Base-by-base conservation (phyloP, 2,329 filamentous ascomycete species). In the Exophiala alcalophila region DNA sequence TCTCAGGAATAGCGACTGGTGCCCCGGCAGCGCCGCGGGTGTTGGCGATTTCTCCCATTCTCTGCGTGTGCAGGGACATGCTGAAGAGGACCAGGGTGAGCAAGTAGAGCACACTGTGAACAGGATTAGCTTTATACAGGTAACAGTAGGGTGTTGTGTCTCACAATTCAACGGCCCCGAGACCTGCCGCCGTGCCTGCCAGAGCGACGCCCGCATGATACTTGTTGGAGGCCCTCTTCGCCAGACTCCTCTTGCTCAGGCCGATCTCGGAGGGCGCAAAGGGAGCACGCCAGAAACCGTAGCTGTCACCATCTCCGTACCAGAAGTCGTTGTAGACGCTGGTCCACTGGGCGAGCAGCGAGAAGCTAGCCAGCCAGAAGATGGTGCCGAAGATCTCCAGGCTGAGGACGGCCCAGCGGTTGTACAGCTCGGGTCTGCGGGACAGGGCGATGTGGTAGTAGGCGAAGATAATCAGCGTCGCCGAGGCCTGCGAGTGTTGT, bases 371-470 rank as follows among this genome's bases (percentile, higher is more conserved):
- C 23, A 56, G 38, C 53, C 53, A 54, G 32, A 52, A 52, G 29
- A 52, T 20, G 3, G 47, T 50, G 3, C 49, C 45, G 18, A 52
- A 41, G 18, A 42, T 40, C 35, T 56, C 53, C 23, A 56, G 46
- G 8, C 23, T 27, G 8, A 56, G 41, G 10, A 56, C 37, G n/a
- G 36, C 51, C 41, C 49, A 54, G 14, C 45, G 45, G 18, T 50
- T 52, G 46, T 56, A 56, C 9, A 54, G 34, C 11, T n/a, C 21
- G 15, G 49, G 44, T n/a, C 38, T 40, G 30, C 42, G 36, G 10
- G 47, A 53, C 11, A 55, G 39, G 9, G 48, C 40, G 8, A 53
- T 27, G 26, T 49, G 40, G 40, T 54, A 56, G 28, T 56, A 56
- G 15, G 27, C 43, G 23, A 54, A 56, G 27, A 51, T 33, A 11